Conservation (phyloP, 2,329 filamentous ascomycete species). For the Aspergillus brunneoviolaceus region DNA sequence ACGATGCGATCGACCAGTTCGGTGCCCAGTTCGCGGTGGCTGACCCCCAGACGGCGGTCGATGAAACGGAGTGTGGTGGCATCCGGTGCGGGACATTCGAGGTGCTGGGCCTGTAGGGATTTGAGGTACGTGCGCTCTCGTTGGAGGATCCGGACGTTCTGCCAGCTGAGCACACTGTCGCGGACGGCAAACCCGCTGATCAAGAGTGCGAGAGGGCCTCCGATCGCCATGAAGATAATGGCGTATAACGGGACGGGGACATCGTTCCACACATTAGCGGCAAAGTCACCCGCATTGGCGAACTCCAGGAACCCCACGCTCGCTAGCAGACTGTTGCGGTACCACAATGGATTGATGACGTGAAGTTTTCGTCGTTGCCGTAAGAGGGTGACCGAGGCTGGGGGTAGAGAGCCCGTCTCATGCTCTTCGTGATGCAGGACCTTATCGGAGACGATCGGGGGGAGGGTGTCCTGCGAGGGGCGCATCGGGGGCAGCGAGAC, state of each 20-base stretch:
- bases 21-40: constrained; percentile 50
- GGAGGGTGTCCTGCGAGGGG: constrained; percentile 6
- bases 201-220: constrained; percentile 48
- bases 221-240: constrained; percentile 53
- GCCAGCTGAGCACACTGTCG: constrained; percentile 46
- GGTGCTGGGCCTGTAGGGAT: constrained; percentile 15
- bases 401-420: neutral
- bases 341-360: constrained; percentile 28
- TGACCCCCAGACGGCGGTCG: constrained; percentile 46
- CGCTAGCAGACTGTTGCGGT: constrained; percentile 33
- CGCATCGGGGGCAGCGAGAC: constrained; percentile 2
- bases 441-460: constrained; percentile 6
- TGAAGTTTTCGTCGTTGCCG: constrained; percentile 3
- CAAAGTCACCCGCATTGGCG: constrained; percentile 56
- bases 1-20: constrained; percentile 52
- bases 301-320: constrained; percentile 55
- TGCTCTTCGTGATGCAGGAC: constrained; percentile 3
- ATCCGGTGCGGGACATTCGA: constrained; percentile 17
- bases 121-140: constrained; percentile 41
- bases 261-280: constrained; percentile 58
- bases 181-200: constrained; percentile 48
- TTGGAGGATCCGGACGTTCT: constrained; percentile 49
- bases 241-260: constrained; percentile 51
- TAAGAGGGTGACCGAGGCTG: neutral
- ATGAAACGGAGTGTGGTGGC: constrained; percentile 24